Base-by-base conservation (phyloP, 257 asterid genomes). In the Sherardia arvensis region DNA sequence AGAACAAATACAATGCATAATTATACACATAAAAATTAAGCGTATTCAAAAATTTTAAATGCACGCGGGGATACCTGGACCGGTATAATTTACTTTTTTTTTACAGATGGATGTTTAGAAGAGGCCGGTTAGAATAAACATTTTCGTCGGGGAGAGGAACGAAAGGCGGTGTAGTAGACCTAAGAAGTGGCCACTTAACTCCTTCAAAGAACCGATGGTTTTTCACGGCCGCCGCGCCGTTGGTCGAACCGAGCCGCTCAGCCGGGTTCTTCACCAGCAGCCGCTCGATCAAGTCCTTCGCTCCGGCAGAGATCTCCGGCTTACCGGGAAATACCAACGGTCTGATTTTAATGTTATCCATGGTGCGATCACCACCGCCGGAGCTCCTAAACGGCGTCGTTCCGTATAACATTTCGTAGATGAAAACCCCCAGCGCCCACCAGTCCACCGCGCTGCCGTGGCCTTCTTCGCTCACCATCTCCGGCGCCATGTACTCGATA, bases 381-480 rank as follows among this genome's bases (percentile, higher is more conserved):
- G 33, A 47, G 34, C 91, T 94, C 14, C 79, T 71, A 67, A 87
- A 87, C 4, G 94, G 96, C 1, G 96, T 87, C 53, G 70, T 73
- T 14, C 94, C 94, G 10, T 85, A 87, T 1, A 85, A 56, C 0
- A 87, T 66, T 28, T 87, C 94, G 7, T 79, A 87, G 1, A 81
- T 57, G 30, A 85, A 81, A 8, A 83, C 28, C 53, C 94, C 94
- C 21, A 87, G 49, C 0, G 91, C 85, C 96, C 96, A 87, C 91
- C 94, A 87, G 59, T 87, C 96, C 57, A 87, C 94, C 0, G 89
- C 81, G 64, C 79, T 85, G 1, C 96, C 96, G 28, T 87, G 94
- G 26, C 91, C 94, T 32, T 87, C 89, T 0, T 94, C 87, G 0
- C 84, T 76, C 15, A 82, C 91, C 6, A 85, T 78, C 63, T 87